Percentiles rank a stretch among this genome's conserved stretches.
phyloP scores from a whole-genome alignment of 2,329 filamentous ascomycete species.

The Calonectria henricotiae region DNA sequence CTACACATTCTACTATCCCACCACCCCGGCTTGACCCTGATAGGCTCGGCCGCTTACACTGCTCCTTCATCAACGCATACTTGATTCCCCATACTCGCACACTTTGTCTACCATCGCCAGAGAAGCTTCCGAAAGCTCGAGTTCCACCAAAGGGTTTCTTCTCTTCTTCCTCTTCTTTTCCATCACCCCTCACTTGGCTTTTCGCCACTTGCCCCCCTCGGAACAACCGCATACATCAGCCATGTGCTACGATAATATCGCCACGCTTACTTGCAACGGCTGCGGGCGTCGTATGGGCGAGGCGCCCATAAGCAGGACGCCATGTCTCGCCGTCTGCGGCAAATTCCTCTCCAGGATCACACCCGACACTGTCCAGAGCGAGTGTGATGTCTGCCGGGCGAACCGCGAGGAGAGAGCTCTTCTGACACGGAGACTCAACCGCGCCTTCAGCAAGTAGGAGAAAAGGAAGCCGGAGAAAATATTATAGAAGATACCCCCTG shows the following conservation, averaged over 20 bases:
- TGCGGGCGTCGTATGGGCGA: conserved; percentile 50
- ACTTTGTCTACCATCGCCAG: not conserved
- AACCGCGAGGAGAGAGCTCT: conserved; percentile 46
- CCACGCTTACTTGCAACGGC: conserved; percentile 46
- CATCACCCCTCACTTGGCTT: not conserved
- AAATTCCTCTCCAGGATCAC: conserved; percentile 53
- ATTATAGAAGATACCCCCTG: not conserved
- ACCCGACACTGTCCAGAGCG: conserved; percentile 45
- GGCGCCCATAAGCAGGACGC: conserved; percentile 47
- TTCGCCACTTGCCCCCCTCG: not conserved
- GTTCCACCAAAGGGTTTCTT: not conserved
- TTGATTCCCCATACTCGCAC: not conserved
- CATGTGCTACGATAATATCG: conserved; percentile 51
- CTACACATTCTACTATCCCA: conserved; percentile 1
- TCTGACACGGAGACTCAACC: conserved; percentile 46
- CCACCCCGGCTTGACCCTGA: conserved; percentile 11
- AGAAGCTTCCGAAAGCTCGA: not conserved
- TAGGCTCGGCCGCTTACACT: conserved; percentile 32
- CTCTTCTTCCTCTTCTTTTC: not conserved
- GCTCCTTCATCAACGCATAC: conserved; percentile 20
- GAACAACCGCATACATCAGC: conserved; percentile 1
- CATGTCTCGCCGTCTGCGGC: conserved; percentile 49
- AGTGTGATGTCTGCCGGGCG: conserved; percentile 50
- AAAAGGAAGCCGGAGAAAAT: not conserved
- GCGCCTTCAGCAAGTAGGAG: conserved; percentile 47